Conservation (phyloP, 164 flowering plant species). For the Buxus sempervirens region DNA sequence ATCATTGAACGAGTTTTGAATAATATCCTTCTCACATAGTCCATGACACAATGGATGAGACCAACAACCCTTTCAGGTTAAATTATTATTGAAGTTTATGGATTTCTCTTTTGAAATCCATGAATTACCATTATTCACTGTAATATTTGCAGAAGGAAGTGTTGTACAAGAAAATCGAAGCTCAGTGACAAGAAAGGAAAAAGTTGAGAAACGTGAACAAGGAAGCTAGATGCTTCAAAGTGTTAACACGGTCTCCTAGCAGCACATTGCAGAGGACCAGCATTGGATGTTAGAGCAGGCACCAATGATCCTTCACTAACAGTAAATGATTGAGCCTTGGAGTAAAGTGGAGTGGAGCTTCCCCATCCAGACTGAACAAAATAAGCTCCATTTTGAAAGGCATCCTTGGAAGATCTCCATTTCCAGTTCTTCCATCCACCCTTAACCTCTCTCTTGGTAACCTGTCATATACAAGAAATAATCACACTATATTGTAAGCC, state of each 20-base stretch:
- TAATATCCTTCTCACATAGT: too few relatives aligned
- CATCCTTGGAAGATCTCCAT: constrained; percentile 65
- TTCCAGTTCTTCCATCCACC: constrained; percentile 65
- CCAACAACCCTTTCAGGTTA: too few relatives aligned
- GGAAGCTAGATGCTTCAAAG: background rate
- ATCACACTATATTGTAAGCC: too few relatives aligned
- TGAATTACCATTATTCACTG: too few relatives aligned
- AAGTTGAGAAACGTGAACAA: too few relatives aligned
- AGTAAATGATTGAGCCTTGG: constrained; percentile 32
- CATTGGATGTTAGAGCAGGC: constrained; percentile 53
- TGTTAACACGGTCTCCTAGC: constrained; percentile 39
- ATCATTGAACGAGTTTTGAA: too few relatives aligned
- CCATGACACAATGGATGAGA: too few relatives aligned
- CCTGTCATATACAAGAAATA: constrained; percentile 28
- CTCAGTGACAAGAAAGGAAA: too few relatives aligned
- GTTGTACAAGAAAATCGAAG: too few relatives aligned
- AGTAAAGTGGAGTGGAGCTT: constrained; percentile 46
- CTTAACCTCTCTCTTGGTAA: constrained; percentile 54
- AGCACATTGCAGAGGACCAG: constrained; percentile 53
- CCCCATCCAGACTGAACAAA: constrained; percentile 79
- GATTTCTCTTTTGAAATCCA: too few relatives aligned
- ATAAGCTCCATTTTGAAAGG: constrained; percentile 67
- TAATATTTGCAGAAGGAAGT: too few relatives aligned
- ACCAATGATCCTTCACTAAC: constrained; percentile 45
- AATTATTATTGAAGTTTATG: too few relatives aligned